Percentiles rank a stretch among this genome's conserved stretches.
These are phyloP conservation scores for Aureobasidium sp. DNA, from an alignment of 2,329 filamentous ascomycete species.

Conservation along the genomic window DNA sequence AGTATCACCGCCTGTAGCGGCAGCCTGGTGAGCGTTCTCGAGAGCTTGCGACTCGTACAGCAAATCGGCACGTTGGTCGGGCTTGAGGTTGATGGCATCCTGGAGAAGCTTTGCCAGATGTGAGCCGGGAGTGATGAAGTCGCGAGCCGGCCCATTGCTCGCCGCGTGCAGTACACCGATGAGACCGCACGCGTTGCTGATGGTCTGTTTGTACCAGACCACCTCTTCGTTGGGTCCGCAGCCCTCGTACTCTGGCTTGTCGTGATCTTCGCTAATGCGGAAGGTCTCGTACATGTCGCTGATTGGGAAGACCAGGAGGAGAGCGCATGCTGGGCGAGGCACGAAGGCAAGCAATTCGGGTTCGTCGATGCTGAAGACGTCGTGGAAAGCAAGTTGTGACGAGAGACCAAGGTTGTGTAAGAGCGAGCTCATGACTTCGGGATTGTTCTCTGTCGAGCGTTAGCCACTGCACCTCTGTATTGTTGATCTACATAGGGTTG, in stretches of 20 bases:
- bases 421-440: slow-evolving; percentile 77
- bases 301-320: slow-evolving; percentile 88
- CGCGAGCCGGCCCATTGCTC: slow-evolving; percentile 64
- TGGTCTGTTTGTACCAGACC: slow-evolving; percentile 92
- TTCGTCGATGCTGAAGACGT: slow-evolving; percentile 87
- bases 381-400: slow-evolving; percentile 69
- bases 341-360: slow-evolving; percentile 78
- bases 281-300: slow-evolving; percentile 70
- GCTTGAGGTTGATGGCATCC: slow-evolving; percentile 62
- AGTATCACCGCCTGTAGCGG: slow-evolving; percentile 72
- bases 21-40: slow-evolving; percentile 69
- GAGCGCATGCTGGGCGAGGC: slow-evolving; percentile 77
- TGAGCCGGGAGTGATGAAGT: slow-evolving; percentile 51
- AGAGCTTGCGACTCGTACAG: slow-evolving; percentile 71
- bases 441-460: slow-evolving; percentile 58
- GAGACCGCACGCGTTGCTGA: slow-evolving; percentile 84
- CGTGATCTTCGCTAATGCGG: slow-evolving; percentile 65
- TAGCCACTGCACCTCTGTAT: not conserved
- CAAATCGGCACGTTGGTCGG: slow-evolving; percentile 59
- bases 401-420: slow-evolving; percentile 79
- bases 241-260: slow-evolving; percentile 57
- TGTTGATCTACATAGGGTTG: not conserved
- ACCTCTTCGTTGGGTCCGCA: slow-evolving; percentile 66
- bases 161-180: slow-evolving; percentile 83
- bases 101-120: slow-evolving; percentile 59